Base-by-base conservation (phyloP, 2,329 filamentous ascomycete species). In the Calonectria multiphialidica region DNA sequence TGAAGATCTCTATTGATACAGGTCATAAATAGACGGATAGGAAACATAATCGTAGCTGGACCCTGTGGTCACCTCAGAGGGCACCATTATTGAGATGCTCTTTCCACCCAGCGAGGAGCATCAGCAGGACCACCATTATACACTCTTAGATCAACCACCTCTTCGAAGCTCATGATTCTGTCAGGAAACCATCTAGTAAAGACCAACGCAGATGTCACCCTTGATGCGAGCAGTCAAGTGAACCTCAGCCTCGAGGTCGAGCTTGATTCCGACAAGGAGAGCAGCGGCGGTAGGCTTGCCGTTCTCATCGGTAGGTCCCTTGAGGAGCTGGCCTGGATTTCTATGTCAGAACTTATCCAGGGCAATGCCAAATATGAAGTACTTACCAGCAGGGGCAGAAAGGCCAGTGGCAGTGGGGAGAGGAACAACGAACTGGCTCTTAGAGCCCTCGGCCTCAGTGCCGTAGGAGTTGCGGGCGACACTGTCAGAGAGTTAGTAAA, bases 241-340 rank as follows among this genome's bases (percentile, higher is more conserved):
- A 49, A 92, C 88, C 80, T 92, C 90, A 10, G 90, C 90, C 80
- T 92, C 90, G 21, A 92, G 82, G 78, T 92, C 90, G 42, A 92
- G 84, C 85, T 92, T 91, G 84, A 92, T 91, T 69, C 90, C 90
- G 40, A 92, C 85, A 76, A 91, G 85, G 55, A 92, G 84, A 2
- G 89, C 89, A 3, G 90, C 88, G 44, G 88, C 82, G 82, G 90
- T 92, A 71, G 88, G 84, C 77, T 90, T 88, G 73, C 90, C 90
- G 66, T 91, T 83, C 47, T 89, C 87, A 71, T 91, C 89, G 37
- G 87, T 86, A 15, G 90, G 86, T 7, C 90, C 90, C 81, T 88
- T 88, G 74, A 92, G 87, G 44, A 92, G 86, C 75, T 87, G 84
- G 68, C 88, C 88, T 89, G 63, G 2, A 49, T 15, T 15, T 23